Evolutionary conservation across 345 rosid species (phyloP).

Genomic region (Sisymbrium altissimum): DNA sequence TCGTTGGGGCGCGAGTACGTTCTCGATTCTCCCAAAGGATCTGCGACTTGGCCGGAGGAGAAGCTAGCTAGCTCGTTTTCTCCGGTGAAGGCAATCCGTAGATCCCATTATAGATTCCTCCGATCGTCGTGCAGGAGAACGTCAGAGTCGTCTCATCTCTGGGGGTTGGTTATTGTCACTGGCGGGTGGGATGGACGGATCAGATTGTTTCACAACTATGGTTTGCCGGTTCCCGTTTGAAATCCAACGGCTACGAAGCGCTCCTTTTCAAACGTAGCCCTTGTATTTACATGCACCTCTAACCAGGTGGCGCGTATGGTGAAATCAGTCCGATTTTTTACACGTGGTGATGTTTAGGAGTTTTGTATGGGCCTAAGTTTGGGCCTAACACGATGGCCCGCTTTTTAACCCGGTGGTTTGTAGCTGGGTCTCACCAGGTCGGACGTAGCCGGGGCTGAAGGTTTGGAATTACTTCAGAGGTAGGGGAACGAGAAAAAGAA

Average conservation of each 20-base stretch:
- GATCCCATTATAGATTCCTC: slow-evolving; percentile 62
- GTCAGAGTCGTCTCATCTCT: slow-evolving; percentile 54
- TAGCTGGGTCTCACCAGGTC: not conserved
- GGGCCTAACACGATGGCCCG: slow-evolving; percentile 11
- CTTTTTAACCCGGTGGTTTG: not conserved
- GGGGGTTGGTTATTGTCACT: slow-evolving; percentile 92
- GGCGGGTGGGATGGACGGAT: slow-evolving; percentile 96
- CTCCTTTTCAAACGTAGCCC: slow-evolving; percentile 23
- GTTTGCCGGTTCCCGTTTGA: slow-evolving; percentile 70
- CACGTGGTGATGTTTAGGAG: not conserved
- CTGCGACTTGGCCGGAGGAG: slow-evolving; percentile 98
- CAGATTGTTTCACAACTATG: slow-evolving; percentile 85
- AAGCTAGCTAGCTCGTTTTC: slow-evolving; percentile 52
- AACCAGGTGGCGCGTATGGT: not conserved
- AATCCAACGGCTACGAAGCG: slow-evolving; percentile 13
- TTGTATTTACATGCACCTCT: not conserved
- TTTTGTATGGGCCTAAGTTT: slow-evolving; percentile 5
- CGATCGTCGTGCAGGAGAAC: slow-evolving; percentile 68
- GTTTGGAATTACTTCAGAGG: slow-evolving; percentile 9
- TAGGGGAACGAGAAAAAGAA: not conserved
- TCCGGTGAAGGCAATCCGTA: slow-evolving; percentile 46
- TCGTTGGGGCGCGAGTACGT: slow-evolving; percentile 59
- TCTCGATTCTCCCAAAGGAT: slow-evolving; percentile 67
- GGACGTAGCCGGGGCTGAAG: slow-evolving; percentile 2
- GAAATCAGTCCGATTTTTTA: not conserved